A percentile compares a stretch with the other conserved stretches of the same genome.
Conservation (phyloP, 2,329 filamentous ascomycete species). For the Fusarium globosum region DNA sequence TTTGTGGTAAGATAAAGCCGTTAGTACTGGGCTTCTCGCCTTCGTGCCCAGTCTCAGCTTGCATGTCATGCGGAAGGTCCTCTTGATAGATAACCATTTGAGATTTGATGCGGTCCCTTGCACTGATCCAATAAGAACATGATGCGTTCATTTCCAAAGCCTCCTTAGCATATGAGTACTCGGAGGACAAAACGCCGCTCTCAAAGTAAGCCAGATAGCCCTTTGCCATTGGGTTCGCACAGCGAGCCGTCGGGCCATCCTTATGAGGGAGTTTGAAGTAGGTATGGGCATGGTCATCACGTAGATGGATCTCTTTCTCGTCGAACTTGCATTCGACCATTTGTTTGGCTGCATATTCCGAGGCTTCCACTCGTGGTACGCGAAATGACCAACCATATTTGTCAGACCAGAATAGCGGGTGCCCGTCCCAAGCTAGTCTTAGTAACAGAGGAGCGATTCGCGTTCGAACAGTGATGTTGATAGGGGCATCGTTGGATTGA, state of each 20-base stretch:
- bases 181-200: slow-evolving; percentile 84
- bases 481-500: slow-evolving; percentile 71
- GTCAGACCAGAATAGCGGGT: slow-evolving; percentile 93
- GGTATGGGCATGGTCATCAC: slow-evolving; percentile 71
- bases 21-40: slow-evolving; percentile 35
- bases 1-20: slow-evolving; percentile 92
- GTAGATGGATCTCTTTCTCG: slow-evolving; percentile 73
- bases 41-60: slow-evolving; percentile 7
- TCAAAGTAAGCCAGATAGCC: slow-evolving; percentile 92
- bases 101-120: slow-evolving; percentile 90
- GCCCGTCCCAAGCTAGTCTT: slow-evolving; percentile 86
- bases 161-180: slow-evolving; percentile 91
- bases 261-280: slow-evolving; percentile 98
- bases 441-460: slow-evolving; percentile 88
- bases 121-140: slow-evolving; percentile 99
- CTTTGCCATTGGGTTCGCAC: slow-evolving; percentile 89
- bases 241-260: slow-evolving; percentile 87
- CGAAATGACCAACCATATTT: slow-evolving; percentile 93
- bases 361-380: slow-evolving; percentile 70
- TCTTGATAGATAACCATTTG: slow-evolving; percentile 93
- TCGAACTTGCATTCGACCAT: slow-evolving; percentile 83
- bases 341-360: slow-evolving; percentile 76
- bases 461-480: slow-evolving; percentile 85
- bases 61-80: slow-evolving; percentile 55
- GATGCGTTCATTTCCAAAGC: slow-evolving; percentile 98